Base-by-base conservation (phyloP, 2,329 filamentous ascomycete genomes). In the Penicillium sclerotiorum region DNA sequence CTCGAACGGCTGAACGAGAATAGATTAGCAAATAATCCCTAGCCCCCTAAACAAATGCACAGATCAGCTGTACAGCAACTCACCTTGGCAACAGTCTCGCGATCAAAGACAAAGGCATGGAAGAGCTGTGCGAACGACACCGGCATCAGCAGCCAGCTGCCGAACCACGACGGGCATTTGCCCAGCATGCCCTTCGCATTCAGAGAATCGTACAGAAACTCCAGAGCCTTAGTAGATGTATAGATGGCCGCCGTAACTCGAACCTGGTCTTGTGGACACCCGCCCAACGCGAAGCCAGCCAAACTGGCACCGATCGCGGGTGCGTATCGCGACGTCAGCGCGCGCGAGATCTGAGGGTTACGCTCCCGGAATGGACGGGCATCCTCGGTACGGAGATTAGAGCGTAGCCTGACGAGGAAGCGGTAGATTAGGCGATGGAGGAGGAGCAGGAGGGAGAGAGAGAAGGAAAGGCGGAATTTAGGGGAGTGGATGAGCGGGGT, bases 241-340 rank as follows among this genome's bases (percentile, higher is more conserved):
- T 93, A 95, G 53, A 97, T 89, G 12, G 90, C 86, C 39, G 94
- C 81, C 0, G 89, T 90, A 45, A 93, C 78, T 43, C 94, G 85
- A 59, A 94, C 68, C 59, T 88, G 85, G 55, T 84, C 80, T 30
- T 78, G 82, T 60, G 66, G 93, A 78, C 85, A 89, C 8, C 95
- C 81, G 7, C 89, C 89, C 15, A 97, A 77, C 42, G 89, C 87
- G 42, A 95, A 80, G 3, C 93, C 93, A 1, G 93, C 90, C 40
- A 96, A 72, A 61, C 89, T 91, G 5, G 93, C 92, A 9, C 93
- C 94, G n/a, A 96, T 80, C 2, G 92, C 91, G 1, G 93, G 93
- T 1, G 93, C 89, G 66, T 91, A 88, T 8, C 82, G 80, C 2
- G 90, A 95, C 0, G 91, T 96, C 49, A 99, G 78, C 0, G 88